Evolutionary conservation across 2,329 filamentous ascomycete species (phyloP).

Genomic region (Apiospora koreana): DNA sequence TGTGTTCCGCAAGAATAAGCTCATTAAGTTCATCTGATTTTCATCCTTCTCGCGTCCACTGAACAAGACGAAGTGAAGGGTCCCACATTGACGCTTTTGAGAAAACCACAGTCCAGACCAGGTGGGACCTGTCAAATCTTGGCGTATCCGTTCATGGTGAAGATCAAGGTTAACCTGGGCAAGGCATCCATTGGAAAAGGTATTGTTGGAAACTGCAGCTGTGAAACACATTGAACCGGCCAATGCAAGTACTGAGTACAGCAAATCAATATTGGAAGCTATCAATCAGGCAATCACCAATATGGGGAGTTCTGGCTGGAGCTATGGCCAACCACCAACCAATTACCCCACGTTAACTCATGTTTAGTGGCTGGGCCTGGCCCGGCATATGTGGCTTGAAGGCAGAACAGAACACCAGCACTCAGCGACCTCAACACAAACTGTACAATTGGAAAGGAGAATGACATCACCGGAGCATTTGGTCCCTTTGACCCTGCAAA

Average conservation of each 20-base stretch:
- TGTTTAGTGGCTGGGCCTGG: background rate
- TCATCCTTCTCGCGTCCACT: background rate
- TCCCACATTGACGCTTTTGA: background rate
- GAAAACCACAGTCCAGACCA: background rate
- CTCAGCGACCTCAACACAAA: background rate
- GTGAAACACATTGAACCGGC: background rate
- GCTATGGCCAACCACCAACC: background rate
- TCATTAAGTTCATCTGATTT: background rate
- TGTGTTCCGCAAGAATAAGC: background rate
- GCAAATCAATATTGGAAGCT: background rate
- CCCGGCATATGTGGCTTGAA: background rate
- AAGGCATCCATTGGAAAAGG: too few relatives aligned
- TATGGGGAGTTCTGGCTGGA: background rate
- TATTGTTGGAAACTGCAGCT: background rate
- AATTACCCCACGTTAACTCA: background rate
- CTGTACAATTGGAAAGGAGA: background rate
- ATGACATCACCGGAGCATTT: slow-evolving; percentile 14
- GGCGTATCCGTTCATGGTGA: background rate
- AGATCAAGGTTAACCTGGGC: background rate
- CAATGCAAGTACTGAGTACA: too few relatives aligned
- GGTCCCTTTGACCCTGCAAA: background rate
- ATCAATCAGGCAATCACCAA: too few relatives aligned
- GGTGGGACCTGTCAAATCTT: background rate
- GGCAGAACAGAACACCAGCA: background rate
- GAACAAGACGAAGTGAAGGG: background rate